Conservation (phyloP, 169 alveolate genomes). For the Eimeria praecox region DNA sequence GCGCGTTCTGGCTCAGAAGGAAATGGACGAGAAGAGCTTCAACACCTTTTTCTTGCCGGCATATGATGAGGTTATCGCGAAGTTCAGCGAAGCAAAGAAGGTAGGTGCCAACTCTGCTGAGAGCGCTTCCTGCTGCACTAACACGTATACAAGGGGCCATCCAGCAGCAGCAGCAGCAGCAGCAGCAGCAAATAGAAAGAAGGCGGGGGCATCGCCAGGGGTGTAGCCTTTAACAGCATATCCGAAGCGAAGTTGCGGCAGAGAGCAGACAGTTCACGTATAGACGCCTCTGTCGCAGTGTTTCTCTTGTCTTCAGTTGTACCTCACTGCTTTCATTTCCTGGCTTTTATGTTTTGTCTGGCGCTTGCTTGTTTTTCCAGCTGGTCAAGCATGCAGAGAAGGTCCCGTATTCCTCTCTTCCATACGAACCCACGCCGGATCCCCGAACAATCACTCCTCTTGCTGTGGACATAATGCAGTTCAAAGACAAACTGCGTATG, state of each 20-base stretch:
- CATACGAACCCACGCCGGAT: conserved; percentile 74
- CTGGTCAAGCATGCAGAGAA: conserved; percentile 63
- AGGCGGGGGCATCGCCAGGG: background rate
- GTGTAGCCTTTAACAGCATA: background rate
- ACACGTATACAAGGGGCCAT: background rate
- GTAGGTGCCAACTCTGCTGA: background rate
- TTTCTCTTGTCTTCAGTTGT: background rate
- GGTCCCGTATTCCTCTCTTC: conserved; percentile 43
- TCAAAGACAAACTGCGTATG: conserved; percentile 78
- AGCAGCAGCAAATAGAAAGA: background rate
- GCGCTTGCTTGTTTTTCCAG: background rate
- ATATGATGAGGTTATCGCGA: conserved; percentile 38
- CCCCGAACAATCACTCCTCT: conserved; percentile 77
- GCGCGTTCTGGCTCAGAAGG: background rate
- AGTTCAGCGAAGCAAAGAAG: conserved; percentile 38
- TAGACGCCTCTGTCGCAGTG: background rate
- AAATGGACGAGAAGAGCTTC: conserved; percentile 35
- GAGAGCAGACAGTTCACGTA: background rate
- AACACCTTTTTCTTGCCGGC: conserved; percentile 54
- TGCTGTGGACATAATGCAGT: conserved; percentile 66
- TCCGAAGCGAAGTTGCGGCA: background rate
- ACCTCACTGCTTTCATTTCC: background rate
- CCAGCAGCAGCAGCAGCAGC: background rate
- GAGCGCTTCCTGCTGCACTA: background rate
- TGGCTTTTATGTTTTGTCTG: background rate